These are phyloP conservation scores for Nicotiana tomentosiformis DNA, from an alignment of 257 asterid species.

Conservation along the genomic window DNA sequence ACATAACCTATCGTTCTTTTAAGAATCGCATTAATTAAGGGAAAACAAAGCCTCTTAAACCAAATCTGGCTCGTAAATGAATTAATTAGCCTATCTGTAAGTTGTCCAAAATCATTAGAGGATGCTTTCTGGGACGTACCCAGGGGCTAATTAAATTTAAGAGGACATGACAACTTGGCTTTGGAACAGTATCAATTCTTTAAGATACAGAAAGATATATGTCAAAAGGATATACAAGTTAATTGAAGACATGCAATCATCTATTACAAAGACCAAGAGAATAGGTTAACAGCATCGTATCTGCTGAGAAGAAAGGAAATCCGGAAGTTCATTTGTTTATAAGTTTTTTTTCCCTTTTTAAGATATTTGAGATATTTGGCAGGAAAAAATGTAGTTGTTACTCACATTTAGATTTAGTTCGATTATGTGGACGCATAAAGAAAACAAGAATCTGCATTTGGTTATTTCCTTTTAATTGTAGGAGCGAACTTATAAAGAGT, in stretches of 20 bases:
- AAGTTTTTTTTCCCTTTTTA: not conserved
- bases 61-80: not conserved
- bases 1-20: not conserved
- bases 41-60: too few relatives aligned
- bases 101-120: not conserved
- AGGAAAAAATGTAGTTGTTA: not conserved
- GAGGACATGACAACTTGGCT: not conserved
- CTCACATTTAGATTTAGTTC: not conserved
- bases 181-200: conserved; percentile 2
- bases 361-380: not conserved
- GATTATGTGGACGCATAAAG: not conserved
- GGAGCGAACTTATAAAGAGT: not conserved
- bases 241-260: not conserved
- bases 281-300: not conserved
- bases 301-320: not conserved
- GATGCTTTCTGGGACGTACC: not conserved
- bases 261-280: not conserved
- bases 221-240: not conserved
- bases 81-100: not conserved
- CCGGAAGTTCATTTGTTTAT: not conserved
- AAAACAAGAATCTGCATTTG: not conserved
- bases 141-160: not conserved
- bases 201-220: not conserved
- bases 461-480: not conserved
- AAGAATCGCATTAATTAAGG: too few relatives aligned